These are phyloP conservation scores for Euclidium syriacum DNA, from an alignment of 345 rosid genomes.

Conservation along the genomic window DNA sequence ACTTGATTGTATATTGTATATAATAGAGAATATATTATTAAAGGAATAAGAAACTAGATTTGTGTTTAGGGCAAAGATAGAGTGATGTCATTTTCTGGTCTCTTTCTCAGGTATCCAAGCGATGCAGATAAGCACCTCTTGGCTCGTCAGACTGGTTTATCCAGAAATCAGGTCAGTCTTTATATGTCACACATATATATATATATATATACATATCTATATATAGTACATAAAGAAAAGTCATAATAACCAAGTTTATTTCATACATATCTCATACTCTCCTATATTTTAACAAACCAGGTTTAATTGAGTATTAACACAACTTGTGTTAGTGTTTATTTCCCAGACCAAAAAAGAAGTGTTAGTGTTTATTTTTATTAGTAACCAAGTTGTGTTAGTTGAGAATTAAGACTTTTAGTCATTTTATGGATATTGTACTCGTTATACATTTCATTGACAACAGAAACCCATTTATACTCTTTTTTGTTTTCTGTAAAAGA, in stretches of 20 bases:
- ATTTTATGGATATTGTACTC: too few relatives aligned
- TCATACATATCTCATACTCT: too few relatives aligned
- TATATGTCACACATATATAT: background rate
- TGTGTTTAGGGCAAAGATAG: background rate
- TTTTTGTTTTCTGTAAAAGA: too few relatives aligned
- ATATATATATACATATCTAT: background rate
- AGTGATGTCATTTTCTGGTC: slow-evolving; percentile 84
- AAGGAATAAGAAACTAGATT: background rate
- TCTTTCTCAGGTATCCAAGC: slow-evolving; percentile 98
- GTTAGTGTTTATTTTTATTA: too few relatives aligned
- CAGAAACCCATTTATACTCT: too few relatives aligned
- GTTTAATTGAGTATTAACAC: too few relatives aligned
- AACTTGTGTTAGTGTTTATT: too few relatives aligned
- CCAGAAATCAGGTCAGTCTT: slow-evolving; percentile 87
- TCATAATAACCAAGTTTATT: too few relatives aligned
- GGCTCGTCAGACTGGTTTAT: slow-evolving; percentile 98
- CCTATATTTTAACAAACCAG: too few relatives aligned
- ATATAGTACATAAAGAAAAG: too few relatives aligned
- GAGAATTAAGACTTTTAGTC: background rate
- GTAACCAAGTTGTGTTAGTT: background rate
- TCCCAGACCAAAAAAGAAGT: too few relatives aligned
- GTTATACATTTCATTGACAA: too few relatives aligned
- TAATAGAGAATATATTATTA: background rate
- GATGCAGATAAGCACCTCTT: slow-evolving; percentile 99
- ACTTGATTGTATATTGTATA: slow-evolving; percentile 22